These are phyloP conservation scores for Termitomyces sp. DNA, from an alignment of 1,284 basidiomycete genomes.

Conservation along the genomic window DNA sequence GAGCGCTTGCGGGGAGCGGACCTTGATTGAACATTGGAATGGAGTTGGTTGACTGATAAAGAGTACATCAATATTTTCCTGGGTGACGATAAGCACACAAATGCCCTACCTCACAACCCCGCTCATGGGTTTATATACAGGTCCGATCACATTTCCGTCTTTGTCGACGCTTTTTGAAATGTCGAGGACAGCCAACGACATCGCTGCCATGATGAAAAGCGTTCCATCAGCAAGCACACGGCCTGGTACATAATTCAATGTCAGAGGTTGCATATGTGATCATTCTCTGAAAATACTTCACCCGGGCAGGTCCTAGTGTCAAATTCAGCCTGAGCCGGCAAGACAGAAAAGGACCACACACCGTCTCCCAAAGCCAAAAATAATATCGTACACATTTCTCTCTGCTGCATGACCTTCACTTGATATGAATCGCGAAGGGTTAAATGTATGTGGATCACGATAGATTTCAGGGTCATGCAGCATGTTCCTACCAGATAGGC, in stretches of 20 bases:
- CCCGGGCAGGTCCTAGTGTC: not conserved
- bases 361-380: constrained; percentile 29
- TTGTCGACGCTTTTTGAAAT: constrained; percentile 5
- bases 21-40: not conserved
- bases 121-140: not conserved
- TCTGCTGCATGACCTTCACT: constrained; percentile 15
- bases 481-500: constrained; percentile 22
- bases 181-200: constrained; percentile 5
- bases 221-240: constrained; percentile 7
- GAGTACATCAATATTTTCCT: too few relatives aligned
- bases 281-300: not conserved
- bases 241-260: constrained; percentile 20
- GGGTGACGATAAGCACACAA: too few relatives aligned
- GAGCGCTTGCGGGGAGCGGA: not conserved
- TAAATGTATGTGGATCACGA: constrained; percentile 25
- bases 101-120: constrained; percentile 1
- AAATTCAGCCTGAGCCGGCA: not conserved
- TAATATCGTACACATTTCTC: constrained; percentile 20
- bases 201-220: constrained; percentile 5
- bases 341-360: not conserved
- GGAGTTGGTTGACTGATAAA: not conserved
- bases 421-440: constrained; percentile 27
- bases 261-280: not conserved
- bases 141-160: not conserved
- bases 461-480: constrained; percentile 27